phyloP scores from a whole-genome alignment of 768 basidiomycete species.

The Mycena alexandri region DNA sequence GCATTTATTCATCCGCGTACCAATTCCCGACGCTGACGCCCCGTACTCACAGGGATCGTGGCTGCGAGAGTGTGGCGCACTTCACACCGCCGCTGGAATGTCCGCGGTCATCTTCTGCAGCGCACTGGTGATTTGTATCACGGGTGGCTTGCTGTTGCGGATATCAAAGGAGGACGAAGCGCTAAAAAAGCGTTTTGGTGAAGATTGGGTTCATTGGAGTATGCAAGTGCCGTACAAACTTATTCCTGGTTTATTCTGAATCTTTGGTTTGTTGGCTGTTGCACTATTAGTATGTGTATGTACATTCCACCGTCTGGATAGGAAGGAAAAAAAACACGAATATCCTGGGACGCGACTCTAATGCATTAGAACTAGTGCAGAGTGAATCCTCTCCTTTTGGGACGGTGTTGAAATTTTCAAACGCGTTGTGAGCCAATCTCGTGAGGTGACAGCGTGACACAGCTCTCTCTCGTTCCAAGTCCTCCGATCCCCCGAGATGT shows the following conservation, averaged over 20 bases:
- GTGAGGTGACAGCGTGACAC: neutral
- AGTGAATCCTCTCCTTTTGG: too few species aligned
- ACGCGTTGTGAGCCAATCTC: too few species aligned
- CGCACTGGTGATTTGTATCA: conserved; percentile 47
- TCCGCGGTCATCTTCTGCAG: conserved; percentile 43
- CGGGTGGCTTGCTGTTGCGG: conserved; percentile 51
- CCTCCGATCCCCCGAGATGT: conserved; percentile 8
- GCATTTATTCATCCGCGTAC: conserved; percentile 25
- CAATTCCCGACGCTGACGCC: conserved; percentile 6
- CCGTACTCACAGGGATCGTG: conserved; percentile 56
- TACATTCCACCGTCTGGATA: too few species aligned
- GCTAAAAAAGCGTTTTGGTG: conserved; percentile 55
- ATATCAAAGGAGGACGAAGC: conserved; percentile 62
- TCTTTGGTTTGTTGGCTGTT: too few species aligned
- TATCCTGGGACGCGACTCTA: too few species aligned
- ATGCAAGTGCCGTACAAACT: conserved; percentile 60
- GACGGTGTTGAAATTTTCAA: neutral
- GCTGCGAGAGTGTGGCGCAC: conserved; percentile 56
- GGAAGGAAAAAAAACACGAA: too few species aligned
- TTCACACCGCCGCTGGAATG: conserved; percentile 49
- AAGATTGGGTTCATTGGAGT: conserved; percentile 60
- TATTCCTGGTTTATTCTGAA: conserved; percentile 60
- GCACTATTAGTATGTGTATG: too few species aligned
- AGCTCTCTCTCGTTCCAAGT: neutral
- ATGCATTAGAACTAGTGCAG: neutral